Evolutionary conservation across 2,329 filamentous ascomycete species (phyloP).

Genomic region (Paecilomyces dactylethromorphus): DNA sequence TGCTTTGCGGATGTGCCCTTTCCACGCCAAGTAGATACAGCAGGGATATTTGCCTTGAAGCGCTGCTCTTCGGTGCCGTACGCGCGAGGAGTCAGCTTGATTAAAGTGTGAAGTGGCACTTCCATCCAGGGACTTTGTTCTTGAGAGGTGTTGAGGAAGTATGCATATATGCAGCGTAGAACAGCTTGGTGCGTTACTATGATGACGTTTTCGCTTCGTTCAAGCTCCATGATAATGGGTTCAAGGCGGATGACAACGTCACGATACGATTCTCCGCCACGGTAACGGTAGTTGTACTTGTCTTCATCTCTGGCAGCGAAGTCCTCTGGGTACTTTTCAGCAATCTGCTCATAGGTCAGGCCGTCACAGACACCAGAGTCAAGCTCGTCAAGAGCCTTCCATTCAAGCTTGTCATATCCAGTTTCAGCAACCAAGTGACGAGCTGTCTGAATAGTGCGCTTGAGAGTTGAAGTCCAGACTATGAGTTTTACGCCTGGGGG

Average conservation of each 20-base stretch:
- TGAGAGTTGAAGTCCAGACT: conserved; percentile 69
- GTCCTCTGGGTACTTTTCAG: conserved; percentile 84
- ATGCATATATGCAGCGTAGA: conserved; percentile 92
- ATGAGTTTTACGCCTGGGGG: conserved; percentile 59
- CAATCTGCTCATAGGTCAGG: conserved; percentile 92
- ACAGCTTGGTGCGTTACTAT: conserved; percentile 98
- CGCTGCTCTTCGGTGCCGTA: conserved; percentile 89
- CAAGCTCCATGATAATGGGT: conserved; percentile 98
- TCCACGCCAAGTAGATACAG: conserved; percentile 91
- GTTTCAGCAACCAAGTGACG: conserved; percentile 66
- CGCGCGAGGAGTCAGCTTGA: conserved; percentile 90
- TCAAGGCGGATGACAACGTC: conserved; percentile 97
- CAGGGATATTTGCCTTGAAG: conserved; percentile 84
- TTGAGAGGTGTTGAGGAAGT: conserved; percentile 97
- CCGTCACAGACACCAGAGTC: conserved; percentile 96
- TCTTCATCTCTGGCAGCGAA: conserved; percentile 94
- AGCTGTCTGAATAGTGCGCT: conserved; percentile 86
- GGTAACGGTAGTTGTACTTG: conserved; percentile 99
- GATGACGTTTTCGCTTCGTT: conserved; percentile 91
- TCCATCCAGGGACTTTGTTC: conserved; percentile 97
- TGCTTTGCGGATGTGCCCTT: conserved; percentile 92
- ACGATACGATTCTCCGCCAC: conserved; percentile 90
- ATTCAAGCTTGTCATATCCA: conserved; percentile 85
- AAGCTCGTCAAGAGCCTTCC: conserved; percentile 97
- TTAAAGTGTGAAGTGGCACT: conserved; percentile 89